Conservation (phyloP, 2,329 filamentous ascomycete species). For the Alternaria sp. region DNA sequence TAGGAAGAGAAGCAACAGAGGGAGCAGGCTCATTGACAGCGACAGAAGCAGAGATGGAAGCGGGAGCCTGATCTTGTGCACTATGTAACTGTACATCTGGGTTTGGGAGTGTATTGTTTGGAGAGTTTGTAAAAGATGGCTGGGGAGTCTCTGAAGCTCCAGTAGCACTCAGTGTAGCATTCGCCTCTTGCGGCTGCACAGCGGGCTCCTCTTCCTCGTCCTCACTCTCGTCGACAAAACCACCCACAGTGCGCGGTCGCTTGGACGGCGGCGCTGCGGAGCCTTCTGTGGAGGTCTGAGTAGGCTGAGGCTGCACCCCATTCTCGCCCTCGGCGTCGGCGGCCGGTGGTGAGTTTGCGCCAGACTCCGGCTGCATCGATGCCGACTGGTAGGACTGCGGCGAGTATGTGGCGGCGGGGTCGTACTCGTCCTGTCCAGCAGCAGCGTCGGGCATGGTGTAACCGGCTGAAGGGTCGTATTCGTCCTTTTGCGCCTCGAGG, state of each 20-base stretch:
- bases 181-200: slow-evolving; percentile 57
- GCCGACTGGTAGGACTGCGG: slow-evolving; percentile 33
- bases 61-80: slow-evolving; percentile 59
- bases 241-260: slow-evolving; percentile 63
- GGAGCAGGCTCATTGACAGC: slow-evolving; percentile 53
- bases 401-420: slow-evolving; percentile 40
- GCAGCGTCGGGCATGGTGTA: slow-evolving; percentile 53
- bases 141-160: slow-evolving; percentile 58
- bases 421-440: slow-evolving; percentile 51
- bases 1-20: slow-evolving; percentile 58
- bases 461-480: slow-evolving; percentile 50
- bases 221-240: slow-evolving; percentile 69
- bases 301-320: slow-evolving; percentile 31
- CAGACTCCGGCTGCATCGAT: slow-evolving; percentile 36
- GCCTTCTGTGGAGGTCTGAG: slow-evolving; percentile 28
- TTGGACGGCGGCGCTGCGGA: slow-evolving; percentile 42
- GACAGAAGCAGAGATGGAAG: slow-evolving; percentile 47
- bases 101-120: slow-evolving; percentile 60
- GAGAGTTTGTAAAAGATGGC: slow-evolving; percentile 62
- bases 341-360: slow-evolving; percentile 34
- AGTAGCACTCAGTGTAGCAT: slow-evolving; percentile 56
- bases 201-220: slow-evolving; percentile 59
- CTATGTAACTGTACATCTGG: slow-evolving; percentile 68
- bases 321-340: slow-evolving; percentile 27
- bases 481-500: slow-evolving; percentile 55